Evolutionary conservation across 345 rosid genomes (phyloP).

Genomic region (Turnera subulata): DNA sequence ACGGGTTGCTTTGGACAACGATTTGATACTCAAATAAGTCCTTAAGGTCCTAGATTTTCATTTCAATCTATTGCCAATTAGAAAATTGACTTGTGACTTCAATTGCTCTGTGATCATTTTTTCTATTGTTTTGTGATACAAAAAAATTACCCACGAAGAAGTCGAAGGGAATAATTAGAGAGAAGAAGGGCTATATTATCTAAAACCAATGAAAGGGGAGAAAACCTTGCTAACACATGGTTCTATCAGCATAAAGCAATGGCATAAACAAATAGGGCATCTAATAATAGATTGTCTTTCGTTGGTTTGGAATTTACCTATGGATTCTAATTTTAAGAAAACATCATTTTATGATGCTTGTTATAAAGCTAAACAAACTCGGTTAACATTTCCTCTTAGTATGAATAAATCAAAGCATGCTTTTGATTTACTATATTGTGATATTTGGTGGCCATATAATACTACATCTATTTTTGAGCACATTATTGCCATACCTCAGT

Average conservation of each 20-base stretch:
- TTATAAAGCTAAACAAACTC: background rate
- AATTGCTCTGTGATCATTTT: background rate
- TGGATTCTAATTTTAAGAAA: no score
- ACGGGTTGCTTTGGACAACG: background rate
- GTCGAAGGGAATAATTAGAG: constrained; percentile 11
- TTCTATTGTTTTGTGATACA: background rate
- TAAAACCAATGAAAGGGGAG: background rate
- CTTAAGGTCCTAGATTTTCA: background rate
- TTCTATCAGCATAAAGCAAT: background rate
- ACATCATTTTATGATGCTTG: background rate
- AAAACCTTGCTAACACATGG: background rate
- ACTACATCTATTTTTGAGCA: background rate
- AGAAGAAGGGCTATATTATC: background rate
- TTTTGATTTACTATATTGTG: no score
- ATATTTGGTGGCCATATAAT: no score
- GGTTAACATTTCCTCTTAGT: background rate
- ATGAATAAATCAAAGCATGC: background rate
- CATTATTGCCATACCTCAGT: background rate
- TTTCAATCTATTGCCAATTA: background rate
- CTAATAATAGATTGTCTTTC: background rate
- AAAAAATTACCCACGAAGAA: constrained; percentile 8
- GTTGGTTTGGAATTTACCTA: no score
- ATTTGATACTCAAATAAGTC: background rate
- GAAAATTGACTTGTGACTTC: background rate
- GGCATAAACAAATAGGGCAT: background rate